Evolutionary conservation across 371 early-diverging fungal genomes (phyloP).

Genomic region (Cokeromyces recurvatus): DNA sequence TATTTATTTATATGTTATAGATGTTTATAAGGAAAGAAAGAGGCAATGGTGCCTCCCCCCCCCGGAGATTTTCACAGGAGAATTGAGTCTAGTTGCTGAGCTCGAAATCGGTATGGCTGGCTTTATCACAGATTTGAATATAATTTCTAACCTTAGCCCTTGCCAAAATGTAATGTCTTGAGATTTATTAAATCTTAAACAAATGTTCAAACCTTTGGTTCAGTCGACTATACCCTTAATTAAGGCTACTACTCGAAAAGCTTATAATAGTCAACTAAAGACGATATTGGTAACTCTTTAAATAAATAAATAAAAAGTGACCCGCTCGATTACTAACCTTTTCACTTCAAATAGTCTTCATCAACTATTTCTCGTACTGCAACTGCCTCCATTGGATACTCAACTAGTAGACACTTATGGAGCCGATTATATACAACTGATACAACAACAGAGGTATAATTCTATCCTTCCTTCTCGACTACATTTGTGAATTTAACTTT

Average conservation of each 20-base stretch:
- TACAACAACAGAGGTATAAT: background rate
- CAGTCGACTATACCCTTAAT: slow-evolving; percentile 19
- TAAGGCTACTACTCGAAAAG: slow-evolving; percentile 10
- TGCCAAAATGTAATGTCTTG: too few relatives aligned
- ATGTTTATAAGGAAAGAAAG: too few relatives aligned
- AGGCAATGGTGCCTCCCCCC: too few relatives aligned
- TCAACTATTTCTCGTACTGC: slow-evolving; percentile 2
- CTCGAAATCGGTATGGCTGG: too few relatives aligned
- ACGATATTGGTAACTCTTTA: slow-evolving; percentile 9
- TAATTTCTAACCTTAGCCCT: too few relatives aligned
- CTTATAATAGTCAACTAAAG: background rate
- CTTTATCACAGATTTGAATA: too few relatives aligned
- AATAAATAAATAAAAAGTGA: background rate
- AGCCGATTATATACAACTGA: slow-evolving; percentile 9
- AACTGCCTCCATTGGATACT: slow-evolving; percentile 2
- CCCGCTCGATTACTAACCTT: background rate
- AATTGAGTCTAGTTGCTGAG: too few relatives aligned
- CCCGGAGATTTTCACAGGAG: too few relatives aligned
- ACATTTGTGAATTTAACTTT: too few relatives aligned
- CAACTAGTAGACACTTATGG: background rate
- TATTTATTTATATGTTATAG: too few relatives aligned
- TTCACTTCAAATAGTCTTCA: slow-evolving; percentile 2
- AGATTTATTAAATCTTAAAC: too few relatives aligned
- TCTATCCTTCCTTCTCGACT: too few relatives aligned
- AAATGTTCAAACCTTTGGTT: slow-evolving; percentile 22